Evolutionary conservation across 805 yeast genomes (phyloP).

Genomic region (Spathaspora passalidarum): DNA sequence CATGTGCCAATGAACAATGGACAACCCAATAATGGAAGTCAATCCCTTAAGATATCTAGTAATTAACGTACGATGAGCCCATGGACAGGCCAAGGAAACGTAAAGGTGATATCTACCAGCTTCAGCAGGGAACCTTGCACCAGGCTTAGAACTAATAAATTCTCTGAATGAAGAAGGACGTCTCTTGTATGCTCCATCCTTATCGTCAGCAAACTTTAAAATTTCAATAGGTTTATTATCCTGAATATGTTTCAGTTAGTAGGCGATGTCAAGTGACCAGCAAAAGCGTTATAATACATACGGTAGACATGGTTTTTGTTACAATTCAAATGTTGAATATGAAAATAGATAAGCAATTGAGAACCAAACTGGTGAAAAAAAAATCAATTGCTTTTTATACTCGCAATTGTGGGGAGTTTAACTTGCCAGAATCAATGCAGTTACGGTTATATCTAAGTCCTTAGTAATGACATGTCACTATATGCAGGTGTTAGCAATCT

Average conservation of each 20-base stretch:
- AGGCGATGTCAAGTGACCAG: background rate
- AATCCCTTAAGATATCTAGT: slow-evolving; percentile 71
- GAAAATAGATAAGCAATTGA: background rate
- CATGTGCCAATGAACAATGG: slow-evolving; percentile 91
- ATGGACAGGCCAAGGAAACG: slow-evolving; percentile 89
- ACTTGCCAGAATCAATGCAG: background rate
- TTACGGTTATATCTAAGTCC: background rate
- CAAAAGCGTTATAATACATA: background rate
- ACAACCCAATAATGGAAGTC: slow-evolving; percentile 53
- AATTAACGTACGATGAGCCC: slow-evolving; percentile 88
- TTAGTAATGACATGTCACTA: background rate
- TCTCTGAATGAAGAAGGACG: slow-evolving; percentile 54
- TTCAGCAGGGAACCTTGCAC: slow-evolving; percentile 70
- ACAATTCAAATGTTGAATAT: background rate
- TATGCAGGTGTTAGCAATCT: background rate
- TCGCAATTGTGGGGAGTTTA: background rate
- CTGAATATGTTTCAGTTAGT: background rate
- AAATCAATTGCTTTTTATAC: background rate
- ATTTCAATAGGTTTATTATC: slow-evolving; percentile 29
- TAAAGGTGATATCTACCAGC: slow-evolving; percentile 80
- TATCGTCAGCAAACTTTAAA: slow-evolving; percentile 42
- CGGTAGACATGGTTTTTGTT: slow-evolving; percentile 3
- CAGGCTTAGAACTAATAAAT: slow-evolving; percentile 53
- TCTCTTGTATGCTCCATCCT: slow-evolving; percentile 21
- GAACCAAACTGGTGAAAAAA: background rate